A percentile compares a stretch with the other conserved stretches of the same genome.
Evolutionary conservation across 2,329 filamentous ascomycete species (phyloP).

Genomic region (Hypomyces perniciosus): DNA sequence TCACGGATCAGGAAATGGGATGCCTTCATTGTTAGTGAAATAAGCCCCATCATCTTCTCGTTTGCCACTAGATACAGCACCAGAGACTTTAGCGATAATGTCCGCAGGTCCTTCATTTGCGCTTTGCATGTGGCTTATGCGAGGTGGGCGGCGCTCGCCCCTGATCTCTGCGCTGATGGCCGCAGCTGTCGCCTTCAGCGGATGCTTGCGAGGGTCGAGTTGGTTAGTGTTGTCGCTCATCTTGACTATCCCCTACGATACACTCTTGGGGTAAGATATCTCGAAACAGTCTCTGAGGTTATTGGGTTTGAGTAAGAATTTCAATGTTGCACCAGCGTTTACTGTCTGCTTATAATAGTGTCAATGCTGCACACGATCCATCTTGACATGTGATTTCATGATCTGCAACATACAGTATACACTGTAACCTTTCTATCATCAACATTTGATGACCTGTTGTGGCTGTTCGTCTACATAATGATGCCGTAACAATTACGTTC

Average conservation of each 20-base stretch:
- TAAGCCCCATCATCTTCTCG: conserved; percentile 3
- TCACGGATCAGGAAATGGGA: conserved; percentile 9
- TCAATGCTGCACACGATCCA: background rate
- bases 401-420: conserved; percentile 19
- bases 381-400: background rate
- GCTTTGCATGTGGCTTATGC: conserved; percentile 7
- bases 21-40: conserved; percentile 10
- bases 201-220: background rate
- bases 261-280: too few species aligned
- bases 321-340: too few species aligned
- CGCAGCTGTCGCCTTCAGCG: conserved; percentile 1
- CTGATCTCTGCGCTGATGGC: background rate
- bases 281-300: too few species aligned
- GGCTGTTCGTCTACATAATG: too few species aligned
- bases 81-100: conserved; percentile 7
- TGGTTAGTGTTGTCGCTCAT: background rate
- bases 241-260: too few species aligned
- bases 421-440: too few species aligned
- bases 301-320: too few species aligned
- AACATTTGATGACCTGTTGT: too few species aligned
- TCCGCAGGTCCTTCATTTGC: conserved; percentile 9
- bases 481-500: too few species aligned
- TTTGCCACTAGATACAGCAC: background rate
- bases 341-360: background rate
- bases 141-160: conserved; percentile 2